Evolutionary conservation across 352 stramenopile genomes (phyloP).

Genomic region (Phytopythium ostracodes): DNA sequence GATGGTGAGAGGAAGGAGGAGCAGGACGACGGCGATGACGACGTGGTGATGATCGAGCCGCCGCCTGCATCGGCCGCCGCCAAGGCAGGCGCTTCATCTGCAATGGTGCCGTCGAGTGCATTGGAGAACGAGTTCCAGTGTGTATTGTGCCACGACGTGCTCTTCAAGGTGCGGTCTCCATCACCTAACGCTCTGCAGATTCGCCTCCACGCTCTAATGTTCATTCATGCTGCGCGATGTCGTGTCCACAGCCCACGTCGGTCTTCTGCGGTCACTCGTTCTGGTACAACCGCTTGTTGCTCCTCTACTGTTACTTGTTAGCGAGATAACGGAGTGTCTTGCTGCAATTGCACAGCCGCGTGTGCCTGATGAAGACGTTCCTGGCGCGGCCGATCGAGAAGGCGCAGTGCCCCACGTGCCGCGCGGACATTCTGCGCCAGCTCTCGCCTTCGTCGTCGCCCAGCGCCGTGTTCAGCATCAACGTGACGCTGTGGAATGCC

Average conservation of each 20-base stretch:
- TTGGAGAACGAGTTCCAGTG: conserved; percentile 45
- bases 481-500: conserved; percentile 72
- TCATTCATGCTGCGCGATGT: too few species aligned
- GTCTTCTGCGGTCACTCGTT: conserved; percentile 47
- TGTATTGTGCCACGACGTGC: conserved; percentile 45
- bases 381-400: conserved; percentile 40
- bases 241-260: conserved; percentile 29
- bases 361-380: conserved; percentile 48
- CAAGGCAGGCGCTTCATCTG: conserved; percentile 6
- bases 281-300: conserved; percentile 19
- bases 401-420: conserved; percentile 45
- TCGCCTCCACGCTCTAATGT: neutral
- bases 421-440: conserved; percentile 29
- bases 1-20: conserved; percentile 8
- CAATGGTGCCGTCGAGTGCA: conserved; percentile 10
- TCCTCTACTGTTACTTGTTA: neutral
- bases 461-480: conserved; percentile 42
- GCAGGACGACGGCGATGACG: conserved; percentile 12
- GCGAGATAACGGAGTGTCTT: neutral
- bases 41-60: conserved; percentile 4
- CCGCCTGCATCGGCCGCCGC: neutral
- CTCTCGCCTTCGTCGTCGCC: conserved; percentile 19
- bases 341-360: conserved; percentile 19
- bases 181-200: neutral
- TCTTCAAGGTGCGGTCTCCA: conserved; percentile 37